A percentile compares a stretch with the other conserved stretches of the same genome.
These are phyloP conservation scores for Pythium rhizo-oryzae DNA, from an alignment of 352 stramenopile genomes.

Conservation along the genomic window DNA sequence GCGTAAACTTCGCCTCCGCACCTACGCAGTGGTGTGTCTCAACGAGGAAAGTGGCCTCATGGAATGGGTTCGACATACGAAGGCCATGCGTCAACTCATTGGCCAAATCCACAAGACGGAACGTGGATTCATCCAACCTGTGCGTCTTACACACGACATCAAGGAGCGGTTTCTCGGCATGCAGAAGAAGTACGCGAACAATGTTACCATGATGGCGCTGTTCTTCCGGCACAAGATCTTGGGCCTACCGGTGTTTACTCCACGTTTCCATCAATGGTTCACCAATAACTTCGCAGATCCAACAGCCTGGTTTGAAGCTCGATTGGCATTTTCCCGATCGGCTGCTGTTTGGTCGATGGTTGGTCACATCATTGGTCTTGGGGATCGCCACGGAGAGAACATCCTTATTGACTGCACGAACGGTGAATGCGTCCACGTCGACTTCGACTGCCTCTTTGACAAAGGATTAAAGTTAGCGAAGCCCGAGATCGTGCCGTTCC, in stretches of 20 bases:
- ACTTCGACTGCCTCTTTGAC: constrained; percentile 99
- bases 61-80: constrained; percentile 99
- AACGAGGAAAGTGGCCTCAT: constrained; percentile 99
- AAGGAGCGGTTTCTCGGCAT: constrained; percentile 90
- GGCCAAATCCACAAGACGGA: constrained; percentile 89
- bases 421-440: constrained; percentile 99
- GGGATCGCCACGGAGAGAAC: constrained; percentile 98
- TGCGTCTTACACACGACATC: constrained; percentile 78
- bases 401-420: constrained; percentile 98
- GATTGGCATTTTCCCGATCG: constrained; percentile 83
- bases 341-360: constrained; percentile 98
- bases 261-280: constrained; percentile 99
- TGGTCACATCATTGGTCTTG: constrained; percentile 94
- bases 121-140: constrained; percentile 76
- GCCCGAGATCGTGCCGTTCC: constrained; percentile 99
- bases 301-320: constrained; percentile 97
- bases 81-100: constrained; percentile 92
- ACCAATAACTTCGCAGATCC: constrained; percentile 97
- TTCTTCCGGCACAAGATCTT: constrained; percentile 77
- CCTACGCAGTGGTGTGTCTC: constrained; percentile 99
- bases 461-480: constrained; percentile 97
- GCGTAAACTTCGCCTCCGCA: constrained; percentile 95
- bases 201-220: constrained; percentile 74
- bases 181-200: constrained; percentile 84
- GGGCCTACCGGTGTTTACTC: constrained; percentile 82